Base-by-base conservation (phyloP, 2,329 filamentous ascomycete species). In the Colletotrichum liaoningense region DNA sequence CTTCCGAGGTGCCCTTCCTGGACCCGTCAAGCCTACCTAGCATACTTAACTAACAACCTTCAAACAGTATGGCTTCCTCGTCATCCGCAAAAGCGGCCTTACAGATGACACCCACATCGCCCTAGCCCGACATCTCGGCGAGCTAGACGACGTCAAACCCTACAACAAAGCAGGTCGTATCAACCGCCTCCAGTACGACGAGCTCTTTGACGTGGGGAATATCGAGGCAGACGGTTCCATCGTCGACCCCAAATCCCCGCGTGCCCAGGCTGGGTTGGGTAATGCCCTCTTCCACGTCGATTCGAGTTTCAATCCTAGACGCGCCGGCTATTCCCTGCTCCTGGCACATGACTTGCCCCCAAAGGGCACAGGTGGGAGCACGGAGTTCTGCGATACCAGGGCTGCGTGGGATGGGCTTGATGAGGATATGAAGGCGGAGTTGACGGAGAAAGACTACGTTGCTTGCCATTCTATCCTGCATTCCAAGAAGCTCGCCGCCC, bases 201-300 rank as follows among this genome's bases (percentile, higher is more conserved):
- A 90, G 77, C 83, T 91, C 1, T 91, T 91, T 77, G 89, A 91
- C 75, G 88, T 88, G 0, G 84, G 87, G 64, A 91, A 91, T 78
- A 80, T 90, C 14, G 84, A 88, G 62, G 82, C 83, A 2, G 84
- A 88, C 55, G 86, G 85, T 57, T 79, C 79, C 1, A 76, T 88
- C 2, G 80, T 87, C n/a, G 79, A 83, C 46, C 52, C 22, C 4
- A 24, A 6, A 2, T n/a, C n/a, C n/a, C n/a, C 83, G 28, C 82
- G 85, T 33, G 80, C 80, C 14, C 82, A 84, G 63, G 79, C 81
- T 74, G 83, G 83, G 74, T 79, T 72, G 76, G 77, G 86, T 83
- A 90, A 90, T 77, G 78, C 77, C 0, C 81, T 89, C 9, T 90
- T 88, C 78, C 89, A 91, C 72, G 85, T 85, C 6, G 88, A 90